A percentile compares a stretch with the other conserved stretches of the same genome.
phyloP scores from a whole-genome alignment of 2,329 filamentous ascomycete species.

The Aureobasidium zeae region DNA sequence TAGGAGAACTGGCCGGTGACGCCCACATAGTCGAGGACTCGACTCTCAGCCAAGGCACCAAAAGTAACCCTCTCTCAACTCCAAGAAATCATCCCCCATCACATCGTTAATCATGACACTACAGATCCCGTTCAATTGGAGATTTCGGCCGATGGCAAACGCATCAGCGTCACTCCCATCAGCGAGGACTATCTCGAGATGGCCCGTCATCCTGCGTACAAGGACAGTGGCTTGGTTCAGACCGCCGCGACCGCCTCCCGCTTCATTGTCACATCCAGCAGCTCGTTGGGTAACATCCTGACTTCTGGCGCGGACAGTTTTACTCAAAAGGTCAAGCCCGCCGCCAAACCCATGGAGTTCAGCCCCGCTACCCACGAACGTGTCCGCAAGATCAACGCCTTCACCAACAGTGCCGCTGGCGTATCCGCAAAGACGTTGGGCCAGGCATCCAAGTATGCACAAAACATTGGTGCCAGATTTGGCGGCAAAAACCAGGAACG shows the following conservation, averaged over 20 bases:
- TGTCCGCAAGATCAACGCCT: constrained; percentile 80
- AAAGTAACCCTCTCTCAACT: constrained; percentile 51
- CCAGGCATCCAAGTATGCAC: constrained; percentile 70
- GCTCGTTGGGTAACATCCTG: constrained; percentile 67
- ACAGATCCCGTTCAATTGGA: constrained; percentile 71
- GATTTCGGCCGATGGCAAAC: constrained; percentile 59
- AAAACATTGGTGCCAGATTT: constrained; percentile 76
- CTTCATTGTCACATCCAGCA: constrained; percentile 80
- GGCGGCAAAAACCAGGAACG: constrained; percentile 50
- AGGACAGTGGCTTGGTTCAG: constrained; percentile 75
- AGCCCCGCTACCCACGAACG: constrained; percentile 72
- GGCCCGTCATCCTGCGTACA: constrained; percentile 82
- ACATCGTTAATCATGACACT: constrained; percentile 18
- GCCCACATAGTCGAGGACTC: constrained; percentile 72
- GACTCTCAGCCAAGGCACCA: constrained; percentile 72
- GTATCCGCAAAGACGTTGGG: constrained; percentile 81
- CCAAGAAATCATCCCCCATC: neutral
- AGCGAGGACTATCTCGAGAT: constrained; percentile 64
- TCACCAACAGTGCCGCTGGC: constrained; percentile 69
- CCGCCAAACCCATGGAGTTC: constrained; percentile 76
- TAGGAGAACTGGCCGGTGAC: constrained; percentile 79
- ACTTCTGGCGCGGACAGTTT: constrained; percentile 71
- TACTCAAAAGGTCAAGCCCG: constrained; percentile 68
- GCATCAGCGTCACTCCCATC: constrained; percentile 59
- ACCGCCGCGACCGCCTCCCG: constrained; percentile 82